These are phyloP conservation scores for Pseudomicrostroma phylloplanum DNA, from an alignment of 1,284 basidiomycete genomes.

Conservation along the genomic window DNA sequence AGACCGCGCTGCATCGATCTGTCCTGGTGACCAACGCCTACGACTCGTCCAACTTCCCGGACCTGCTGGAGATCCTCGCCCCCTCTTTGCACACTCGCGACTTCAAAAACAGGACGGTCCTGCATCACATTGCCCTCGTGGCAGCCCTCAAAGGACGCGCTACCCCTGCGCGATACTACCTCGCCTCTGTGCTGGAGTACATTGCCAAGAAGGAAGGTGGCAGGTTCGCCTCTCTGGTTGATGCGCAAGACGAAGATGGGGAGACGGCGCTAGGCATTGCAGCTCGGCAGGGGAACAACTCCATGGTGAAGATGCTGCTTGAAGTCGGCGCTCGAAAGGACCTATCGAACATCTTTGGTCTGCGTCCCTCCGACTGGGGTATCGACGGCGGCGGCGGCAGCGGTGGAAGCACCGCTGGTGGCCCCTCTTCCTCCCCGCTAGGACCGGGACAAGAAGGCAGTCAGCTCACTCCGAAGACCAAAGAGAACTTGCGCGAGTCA, in stretches of 20 bases:
- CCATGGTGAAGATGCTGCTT: slow-evolving; percentile 76
- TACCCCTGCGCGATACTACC: slow-evolving; percentile 77
- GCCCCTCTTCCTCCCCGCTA: no score
- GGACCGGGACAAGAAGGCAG: no score
- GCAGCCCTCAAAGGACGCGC: slow-evolving; percentile 85
- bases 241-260: slow-evolving; percentile 90
- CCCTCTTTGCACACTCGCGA: slow-evolving; percentile 81
- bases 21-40: slow-evolving; percentile 82
- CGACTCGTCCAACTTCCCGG: slow-evolving; percentile 66
- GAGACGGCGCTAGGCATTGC: slow-evolving; percentile 95
- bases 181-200: slow-evolving; percentile 81
- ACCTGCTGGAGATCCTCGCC: slow-evolving; percentile 62
- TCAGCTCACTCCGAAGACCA: background rate
- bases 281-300: slow-evolving; percentile 83
- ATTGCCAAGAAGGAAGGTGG: slow-evolving; percentile 50
- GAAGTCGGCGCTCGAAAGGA: slow-evolving; percentile 89
- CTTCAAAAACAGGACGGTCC: slow-evolving; percentile 74
- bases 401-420: background rate
- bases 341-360: slow-evolving; percentile 85
- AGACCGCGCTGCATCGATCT: slow-evolving; percentile 87
- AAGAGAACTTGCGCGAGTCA: slow-evolving; percentile 1
- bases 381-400: slow-evolving; percentile 50
- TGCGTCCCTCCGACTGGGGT: slow-evolving; percentile 80
- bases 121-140: slow-evolving; percentile 90
- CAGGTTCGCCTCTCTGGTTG: slow-evolving; percentile 59